These are phyloP conservation scores for Calycina herbarum DNA, from an alignment of 2,329 filamentous ascomycete genomes.

Conservation along the genomic window DNA sequence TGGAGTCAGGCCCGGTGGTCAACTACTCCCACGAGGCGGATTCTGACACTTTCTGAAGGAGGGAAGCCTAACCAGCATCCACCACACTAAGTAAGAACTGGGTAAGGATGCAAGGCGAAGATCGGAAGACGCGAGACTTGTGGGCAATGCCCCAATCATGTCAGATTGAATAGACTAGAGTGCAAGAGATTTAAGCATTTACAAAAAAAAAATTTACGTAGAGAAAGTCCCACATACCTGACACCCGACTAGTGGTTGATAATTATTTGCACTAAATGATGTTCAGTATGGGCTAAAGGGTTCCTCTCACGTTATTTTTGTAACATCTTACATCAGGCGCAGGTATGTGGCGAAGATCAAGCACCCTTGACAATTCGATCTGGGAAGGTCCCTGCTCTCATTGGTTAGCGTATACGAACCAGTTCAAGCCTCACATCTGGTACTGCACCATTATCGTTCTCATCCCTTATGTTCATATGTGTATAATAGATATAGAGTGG, in stretches of 20 bases:
- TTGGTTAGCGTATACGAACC: not conserved
- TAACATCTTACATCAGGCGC: not conserved
- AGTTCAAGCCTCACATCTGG: not conserved
- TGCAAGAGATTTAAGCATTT: not conserved
- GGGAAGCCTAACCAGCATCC: not conserved
- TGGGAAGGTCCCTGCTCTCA: not conserved
- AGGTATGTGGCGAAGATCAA: conserved; percentile 1
- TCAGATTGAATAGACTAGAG: not conserved
- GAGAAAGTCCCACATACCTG: not conserved
- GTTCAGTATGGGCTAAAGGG: not conserved
- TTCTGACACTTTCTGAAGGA: not conserved
- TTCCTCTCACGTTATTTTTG: not conserved
- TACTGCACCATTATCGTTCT: not conserved
- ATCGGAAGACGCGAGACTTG: not conserved
- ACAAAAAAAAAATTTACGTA: not conserved
- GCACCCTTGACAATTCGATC: not conserved
- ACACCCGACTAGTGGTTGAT: not conserved
- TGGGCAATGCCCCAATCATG: not conserved
- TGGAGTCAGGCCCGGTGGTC: not conserved
- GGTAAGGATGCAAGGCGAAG: conserved; percentile 2
- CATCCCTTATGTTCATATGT: not conserved
- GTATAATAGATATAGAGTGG: conserved; percentile 6
- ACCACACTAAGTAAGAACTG: not conserved
- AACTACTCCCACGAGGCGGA: conserved; percentile 2
- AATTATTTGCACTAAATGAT: too few relatives aligned